Base-by-base conservation (phyloP, 163 green algal species). In the Chlamydomonas reinhardtii region DNA sequence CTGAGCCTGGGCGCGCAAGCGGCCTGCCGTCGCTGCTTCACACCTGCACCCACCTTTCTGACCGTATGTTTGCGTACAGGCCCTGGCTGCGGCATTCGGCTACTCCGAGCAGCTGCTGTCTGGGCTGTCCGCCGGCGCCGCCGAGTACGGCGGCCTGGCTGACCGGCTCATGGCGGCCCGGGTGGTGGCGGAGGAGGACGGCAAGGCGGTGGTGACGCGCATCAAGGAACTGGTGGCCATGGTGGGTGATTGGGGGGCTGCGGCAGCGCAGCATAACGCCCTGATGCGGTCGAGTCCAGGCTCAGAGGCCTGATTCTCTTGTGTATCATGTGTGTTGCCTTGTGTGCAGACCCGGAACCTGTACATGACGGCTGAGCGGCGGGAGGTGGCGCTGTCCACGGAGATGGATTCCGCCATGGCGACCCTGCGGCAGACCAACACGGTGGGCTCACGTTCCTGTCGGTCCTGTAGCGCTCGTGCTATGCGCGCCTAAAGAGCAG, bases 311-410 rank as follows among this genome's bases (percentile, higher is more conserved):
- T n/a, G n/a, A n/a, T n/a, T n/a, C n/a, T n/a, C n/a, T n/a, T n/a
- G n/a, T n/a, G n/a, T n/a, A n/a, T n/a, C n/a, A n/a, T n/a, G n/a
- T n/a, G n/a, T n/a, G n/a, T n/a, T n/a, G n/a, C n/a, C n/a, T n/a
- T 89, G 70, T 70, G 74, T 62, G 85, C 83, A 86, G 90, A 82
- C 83, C 29, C 82, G 73, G 15, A 69, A 71, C 59, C 34, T 84
- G 29, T 82, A 83, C 70, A 76, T 92, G 74, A 34, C 66, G 22
- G 79, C 71, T 29, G 88, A 94, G 70, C 71, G 83, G 16, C 69
- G 79, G 14, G 89, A 92, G 54, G 91, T 90, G 76, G 91, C 91
- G 35, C 74, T 85, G 27, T 62, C 72, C 12, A 35, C 74, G 5
- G 90, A 92, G 39, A 82, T 64, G 25, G 74, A 90, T 35, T 70